These are phyloP conservation scores for Coemansia sp. DNA, from an alignment of 192 early-diverging fungal species.

Conservation along the genomic window DNA sequence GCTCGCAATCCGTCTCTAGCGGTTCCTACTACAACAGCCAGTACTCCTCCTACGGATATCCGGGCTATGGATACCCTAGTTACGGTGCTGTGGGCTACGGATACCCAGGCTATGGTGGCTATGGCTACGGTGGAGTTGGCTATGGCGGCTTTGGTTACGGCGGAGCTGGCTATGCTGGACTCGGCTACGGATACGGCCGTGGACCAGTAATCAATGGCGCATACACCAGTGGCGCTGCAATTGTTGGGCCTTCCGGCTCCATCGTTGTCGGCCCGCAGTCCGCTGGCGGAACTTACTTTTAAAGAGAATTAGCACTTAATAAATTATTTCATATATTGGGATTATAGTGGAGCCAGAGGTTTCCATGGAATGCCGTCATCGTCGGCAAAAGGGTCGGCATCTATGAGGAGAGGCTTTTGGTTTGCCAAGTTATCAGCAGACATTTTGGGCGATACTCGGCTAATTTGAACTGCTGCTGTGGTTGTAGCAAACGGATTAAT, in stretches of 20 bases:
- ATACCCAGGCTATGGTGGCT: slow-evolving; percentile 12
- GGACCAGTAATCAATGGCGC: slow-evolving; percentile 32
- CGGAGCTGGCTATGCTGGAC: slow-evolving; percentile 16
- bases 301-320: not conserved
- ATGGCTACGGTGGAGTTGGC: slow-evolving; percentile 20
- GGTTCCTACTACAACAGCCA: slow-evolving; percentile 52
- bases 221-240: slow-evolving; percentile 40
- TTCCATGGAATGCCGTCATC: slow-evolving; percentile 24
- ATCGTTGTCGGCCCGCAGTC: slow-evolving; percentile 52
- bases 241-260: slow-evolving; percentile 49
- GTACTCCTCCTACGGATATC: slow-evolving; percentile 13
- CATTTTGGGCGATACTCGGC: not conserved
- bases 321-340: not conserved
- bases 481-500: slow-evolving; percentile 40
- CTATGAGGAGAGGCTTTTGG: not conserved
- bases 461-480: slow-evolving; percentile 14
- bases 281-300: slow-evolving; percentile 48
- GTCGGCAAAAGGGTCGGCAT: slow-evolving; percentile 38
- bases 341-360: slow-evolving; percentile 24
- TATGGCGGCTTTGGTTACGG: slow-evolving; percentile 19
- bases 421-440: not conserved
- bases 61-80: slow-evolving; percentile 11
- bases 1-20: slow-evolving; percentile 37
- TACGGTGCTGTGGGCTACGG: slow-evolving; percentile 16
- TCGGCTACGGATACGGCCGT: slow-evolving; percentile 22